These are phyloP conservation scores for Cerioporus squamosus DNA, from an alignment of 1,284 basidiomycete genomes.

Conservation along the genomic window DNA sequence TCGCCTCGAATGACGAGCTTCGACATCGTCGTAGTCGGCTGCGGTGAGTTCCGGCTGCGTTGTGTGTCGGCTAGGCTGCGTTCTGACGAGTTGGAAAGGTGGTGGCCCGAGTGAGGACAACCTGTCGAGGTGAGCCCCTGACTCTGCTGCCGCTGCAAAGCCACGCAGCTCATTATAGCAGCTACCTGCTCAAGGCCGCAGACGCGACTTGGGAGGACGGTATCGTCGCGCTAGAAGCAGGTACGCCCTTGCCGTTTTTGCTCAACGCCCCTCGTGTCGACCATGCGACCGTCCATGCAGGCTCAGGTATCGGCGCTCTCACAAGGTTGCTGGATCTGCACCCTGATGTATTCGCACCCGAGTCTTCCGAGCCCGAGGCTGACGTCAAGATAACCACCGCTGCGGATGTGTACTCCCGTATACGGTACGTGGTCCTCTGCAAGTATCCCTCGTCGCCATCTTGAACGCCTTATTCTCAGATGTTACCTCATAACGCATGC, in stretches of 20 bases:
- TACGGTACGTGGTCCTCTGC: conserved; percentile 47
- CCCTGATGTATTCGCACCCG: conserved; percentile 50
- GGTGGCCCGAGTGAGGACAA: conserved; percentile 80
- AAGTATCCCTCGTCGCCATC: background rate
- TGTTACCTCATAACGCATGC: conserved; percentile 81
- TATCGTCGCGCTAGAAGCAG: conserved; percentile 74
- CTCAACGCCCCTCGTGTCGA: background rate
- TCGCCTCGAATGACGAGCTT: conserved; percentile 48
- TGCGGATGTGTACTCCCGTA: conserved; percentile 60
- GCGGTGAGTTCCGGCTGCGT: conserved; percentile 39
- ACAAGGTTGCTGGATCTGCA: conserved; percentile 53
- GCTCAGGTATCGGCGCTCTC: conserved; percentile 74
- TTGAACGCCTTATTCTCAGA: conserved; percentile 37
- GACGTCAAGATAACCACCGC: conserved; percentile 40
- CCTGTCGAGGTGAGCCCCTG: conserved; percentile 63
- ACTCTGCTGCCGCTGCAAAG: background rate
- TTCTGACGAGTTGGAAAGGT: conserved; percentile 33
- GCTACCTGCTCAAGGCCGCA: conserved; percentile 72
- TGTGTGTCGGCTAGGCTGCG: background rate
- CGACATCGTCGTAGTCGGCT: conserved; percentile 75
- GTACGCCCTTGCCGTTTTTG: conserved; percentile 40
- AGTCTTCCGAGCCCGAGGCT: conserved; percentile 26
- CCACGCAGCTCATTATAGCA: conserved; percentile 32
- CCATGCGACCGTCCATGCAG: conserved; percentile 36
- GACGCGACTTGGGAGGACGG: conserved; percentile 67